phyloP scores from a whole-genome alignment of 2,329 filamentous ascomycete species.

The Colletotrichum eleusines region DNA sequence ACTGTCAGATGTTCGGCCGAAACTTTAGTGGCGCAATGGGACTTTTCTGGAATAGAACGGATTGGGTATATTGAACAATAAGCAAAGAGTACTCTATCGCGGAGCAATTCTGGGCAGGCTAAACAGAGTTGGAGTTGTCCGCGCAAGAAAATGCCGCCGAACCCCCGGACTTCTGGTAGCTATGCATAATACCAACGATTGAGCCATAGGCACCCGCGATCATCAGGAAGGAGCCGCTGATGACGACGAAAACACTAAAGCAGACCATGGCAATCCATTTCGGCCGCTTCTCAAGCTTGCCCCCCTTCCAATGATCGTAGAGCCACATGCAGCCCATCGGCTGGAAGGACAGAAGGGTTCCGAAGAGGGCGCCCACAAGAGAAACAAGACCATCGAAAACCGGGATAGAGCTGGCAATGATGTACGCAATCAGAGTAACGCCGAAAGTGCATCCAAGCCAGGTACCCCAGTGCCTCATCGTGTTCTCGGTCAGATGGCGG shows the following conservation, averaged over 20 bases:
- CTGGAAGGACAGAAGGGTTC: slow-evolving; percentile 47
- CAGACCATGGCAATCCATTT: slow-evolving; percentile 42
- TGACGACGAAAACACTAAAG: slow-evolving; percentile 49
- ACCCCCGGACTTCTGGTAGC: slow-evolving; percentile 51
- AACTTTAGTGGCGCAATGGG: not conserved
- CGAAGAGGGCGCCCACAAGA: slow-evolving; percentile 47
- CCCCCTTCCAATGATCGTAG: slow-evolving; percentile 55
- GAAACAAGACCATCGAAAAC: slow-evolving; percentile 48
- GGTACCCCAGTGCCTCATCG: slow-evolving; percentile 47
- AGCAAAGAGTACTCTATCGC: too few species aligned
- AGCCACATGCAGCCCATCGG: slow-evolving; percentile 56
- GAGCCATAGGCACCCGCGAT: slow-evolving; percentile 60
- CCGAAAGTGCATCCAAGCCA: slow-evolving; percentile 49
- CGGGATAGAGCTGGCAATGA: slow-evolving; percentile 48
- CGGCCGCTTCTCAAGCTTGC: slow-evolving; percentile 30
- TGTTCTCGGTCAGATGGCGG: slow-evolving; percentile 49
- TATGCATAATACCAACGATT: slow-evolving; percentile 54
- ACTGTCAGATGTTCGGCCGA: too few species aligned
- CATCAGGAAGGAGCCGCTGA: slow-evolving; percentile 56
- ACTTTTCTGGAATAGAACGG: not conserved
- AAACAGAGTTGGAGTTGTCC: slow-evolving; percentile 55
- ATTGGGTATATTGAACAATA: slow-evolving; percentile 20
- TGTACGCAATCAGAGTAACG: slow-evolving; percentile 46
- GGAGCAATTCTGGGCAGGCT: not conserved
- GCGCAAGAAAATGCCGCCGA: slow-evolving; percentile 57